phyloP scores from a whole-genome alignment of 148 eudicot genomes.

The Simmondsia chinensis region DNA sequence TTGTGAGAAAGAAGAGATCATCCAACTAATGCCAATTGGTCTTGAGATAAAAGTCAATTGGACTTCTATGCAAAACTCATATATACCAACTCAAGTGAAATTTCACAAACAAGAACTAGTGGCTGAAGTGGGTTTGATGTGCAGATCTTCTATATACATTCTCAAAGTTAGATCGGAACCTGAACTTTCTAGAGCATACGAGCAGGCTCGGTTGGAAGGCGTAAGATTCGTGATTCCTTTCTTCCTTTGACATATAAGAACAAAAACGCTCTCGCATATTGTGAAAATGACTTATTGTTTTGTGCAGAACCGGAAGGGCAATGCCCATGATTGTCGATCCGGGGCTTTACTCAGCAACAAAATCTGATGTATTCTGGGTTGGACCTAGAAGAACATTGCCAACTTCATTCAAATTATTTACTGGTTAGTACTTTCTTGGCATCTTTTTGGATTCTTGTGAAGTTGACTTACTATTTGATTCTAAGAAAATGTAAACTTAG shows the following conservation, averaged over 20 bases:
- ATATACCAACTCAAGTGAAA: no score
- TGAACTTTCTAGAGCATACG: slow-evolving; percentile 85
- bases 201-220: slow-evolving; percentile 85
- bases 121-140: no score
- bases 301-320: slow-evolving; percentile 56
- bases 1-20: no score
- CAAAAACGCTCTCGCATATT: not conserved
- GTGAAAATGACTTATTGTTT: slow-evolving; percentile 8
- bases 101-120: no score
- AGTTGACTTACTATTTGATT: no score
- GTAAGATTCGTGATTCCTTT: slow-evolving; percentile 31
- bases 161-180: slow-evolving; percentile 50
- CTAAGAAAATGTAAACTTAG: no score
- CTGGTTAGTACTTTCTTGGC: slow-evolving; percentile 45
- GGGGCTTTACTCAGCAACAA: slow-evolving; percentile 61
- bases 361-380: slow-evolving; percentile 61
- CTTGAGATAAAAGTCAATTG: no score
- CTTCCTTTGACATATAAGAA: not conserved
- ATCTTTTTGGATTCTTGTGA: not conserved
- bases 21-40: no score
- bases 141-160: slow-evolving; percentile 80
- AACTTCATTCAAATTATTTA: slow-evolving; percentile 69
- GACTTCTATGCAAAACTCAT: no score
- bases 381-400: slow-evolving; percentile 58
- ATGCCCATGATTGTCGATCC: slow-evolving; percentile 86